phyloP scores from a whole-genome alignment of 768 basidiomycete genomes.

The Hygrophorus russula region DNA sequence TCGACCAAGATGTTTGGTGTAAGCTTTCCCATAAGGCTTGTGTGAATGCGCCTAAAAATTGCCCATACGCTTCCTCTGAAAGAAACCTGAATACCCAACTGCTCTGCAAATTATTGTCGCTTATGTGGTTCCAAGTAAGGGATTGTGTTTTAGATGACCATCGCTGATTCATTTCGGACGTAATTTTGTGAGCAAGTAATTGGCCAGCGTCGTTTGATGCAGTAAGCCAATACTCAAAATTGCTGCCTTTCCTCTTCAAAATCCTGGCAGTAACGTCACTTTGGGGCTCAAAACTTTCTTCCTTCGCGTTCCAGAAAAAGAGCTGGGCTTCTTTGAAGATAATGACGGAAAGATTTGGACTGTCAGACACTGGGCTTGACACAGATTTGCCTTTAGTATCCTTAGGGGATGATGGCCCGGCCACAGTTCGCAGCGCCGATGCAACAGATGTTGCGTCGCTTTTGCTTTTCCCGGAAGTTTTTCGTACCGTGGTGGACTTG shows the following conservation, averaged over 20 bases:
- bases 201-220: conserved; percentile 39
- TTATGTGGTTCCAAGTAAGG: conserved; percentile 81
- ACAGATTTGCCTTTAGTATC: too few relatives aligned
- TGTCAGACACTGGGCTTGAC: too few relatives aligned
- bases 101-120: conserved; percentile 38
- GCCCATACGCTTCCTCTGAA: conserved; percentile 40
- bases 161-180: conserved; percentile 60
- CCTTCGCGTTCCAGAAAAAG: not conserved
- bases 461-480: too few relatives aligned
- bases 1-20: conserved; percentile 64
- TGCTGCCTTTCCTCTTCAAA: conserved; percentile 27
- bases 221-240: conserved; percentile 49
- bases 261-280: conserved; percentile 46
- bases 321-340: not conserved
- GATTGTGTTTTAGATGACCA: conserved; percentile 53
- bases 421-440: too few relatives aligned
- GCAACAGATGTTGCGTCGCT: too few relatives aligned
- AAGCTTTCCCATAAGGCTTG: conserved; percentile 72
- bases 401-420: too few relatives aligned
- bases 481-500: not conserved
- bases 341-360: not conserved
- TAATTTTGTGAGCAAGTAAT: conserved; percentile 50
- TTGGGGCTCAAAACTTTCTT: conserved; percentile 11
- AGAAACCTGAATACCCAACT: conserved; percentile 81
- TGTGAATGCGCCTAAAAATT: conserved; percentile 54